Evolutionary conservation across 495 filamentous ascomycete species (phyloP).

Genomic region (Neurospora tetraspora): DNA sequence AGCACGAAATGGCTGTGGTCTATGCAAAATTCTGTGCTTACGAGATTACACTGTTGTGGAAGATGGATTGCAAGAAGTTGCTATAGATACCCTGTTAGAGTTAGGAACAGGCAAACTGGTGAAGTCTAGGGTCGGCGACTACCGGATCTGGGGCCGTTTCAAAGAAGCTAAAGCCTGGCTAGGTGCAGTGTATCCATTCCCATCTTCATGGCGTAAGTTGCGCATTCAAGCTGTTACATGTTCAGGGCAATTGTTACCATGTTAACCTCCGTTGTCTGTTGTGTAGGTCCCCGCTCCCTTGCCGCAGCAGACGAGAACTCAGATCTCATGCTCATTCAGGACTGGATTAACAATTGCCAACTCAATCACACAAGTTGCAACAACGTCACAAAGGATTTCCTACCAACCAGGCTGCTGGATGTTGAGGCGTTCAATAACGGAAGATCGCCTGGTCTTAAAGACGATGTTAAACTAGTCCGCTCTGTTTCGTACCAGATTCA

Average conservation of each 20-base stretch:
- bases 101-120: background rate
- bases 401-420: background rate
- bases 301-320: background rate
- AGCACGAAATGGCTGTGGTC: background rate
- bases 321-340: background rate
- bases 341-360: background rate
- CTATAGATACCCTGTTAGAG: background rate
- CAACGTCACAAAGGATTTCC: background rate
- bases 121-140: background rate
- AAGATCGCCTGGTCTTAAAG: background rate
- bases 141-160: background rate
- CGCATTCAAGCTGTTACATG: no score
- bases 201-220: background rate
- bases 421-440: background rate
- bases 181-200: no score
- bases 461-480: background rate
- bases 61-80: no score
- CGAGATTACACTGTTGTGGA: no score
- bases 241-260: background rate
- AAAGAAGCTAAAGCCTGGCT: background rate
- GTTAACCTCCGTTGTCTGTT: accelerated
- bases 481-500: background rate
- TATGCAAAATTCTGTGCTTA: background rate
- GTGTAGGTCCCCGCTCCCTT: background rate
- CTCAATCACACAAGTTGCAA: background rate